Conservation (phyloP, 768 basidiomycete species). For the Crassisporium funariophilum region DNA sequence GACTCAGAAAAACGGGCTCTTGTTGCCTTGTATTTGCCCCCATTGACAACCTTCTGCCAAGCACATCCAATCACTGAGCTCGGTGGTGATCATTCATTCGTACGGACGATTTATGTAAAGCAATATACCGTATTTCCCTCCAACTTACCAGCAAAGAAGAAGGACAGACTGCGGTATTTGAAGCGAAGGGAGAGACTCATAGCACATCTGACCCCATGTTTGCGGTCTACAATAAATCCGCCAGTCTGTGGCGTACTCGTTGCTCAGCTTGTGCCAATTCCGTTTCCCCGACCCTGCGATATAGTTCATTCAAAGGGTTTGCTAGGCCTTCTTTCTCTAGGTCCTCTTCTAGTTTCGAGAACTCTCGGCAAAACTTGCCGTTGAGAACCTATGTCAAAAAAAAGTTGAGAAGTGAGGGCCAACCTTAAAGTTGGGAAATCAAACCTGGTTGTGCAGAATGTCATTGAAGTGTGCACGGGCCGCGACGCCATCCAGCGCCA, state of each 20-base stretch:
- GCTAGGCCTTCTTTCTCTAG: slow-evolving; percentile 55
- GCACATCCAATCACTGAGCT: too few species aligned
- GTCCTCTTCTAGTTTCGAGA: slow-evolving; percentile 56
- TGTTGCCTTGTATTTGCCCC: not conserved
- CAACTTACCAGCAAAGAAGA: too few species aligned
- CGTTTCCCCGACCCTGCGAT: slow-evolving; percentile 48
- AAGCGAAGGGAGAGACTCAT: too few species aligned
- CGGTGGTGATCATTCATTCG: too few species aligned
- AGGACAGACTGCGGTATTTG: too few species aligned
- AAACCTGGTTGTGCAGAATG: slow-evolving; percentile 58
- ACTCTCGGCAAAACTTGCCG: slow-evolving; percentile 57
- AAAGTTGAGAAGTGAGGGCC: not conserved
- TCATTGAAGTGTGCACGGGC: slow-evolving; percentile 56
- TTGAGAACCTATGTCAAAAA: slow-evolving; percentile 48
- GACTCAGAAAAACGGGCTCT: too few species aligned
- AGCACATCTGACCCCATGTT: too few species aligned
- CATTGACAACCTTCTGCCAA: too few species aligned
- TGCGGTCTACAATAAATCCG: slow-evolving; percentile 39
- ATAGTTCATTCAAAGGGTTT: slow-evolving; percentile 59
- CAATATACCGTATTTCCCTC: too few species aligned
- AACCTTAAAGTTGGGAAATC: slow-evolving; percentile 2
- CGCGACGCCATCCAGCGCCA: slow-evolving; percentile 53
- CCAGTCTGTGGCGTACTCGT: slow-evolving; percentile 52
- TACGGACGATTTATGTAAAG: too few species aligned
- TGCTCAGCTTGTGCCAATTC: slow-evolving; percentile 63